Evolutionary conservation across 495 filamentous ascomycete species (phyloP).

Genomic region (Podospora comata): DNA sequence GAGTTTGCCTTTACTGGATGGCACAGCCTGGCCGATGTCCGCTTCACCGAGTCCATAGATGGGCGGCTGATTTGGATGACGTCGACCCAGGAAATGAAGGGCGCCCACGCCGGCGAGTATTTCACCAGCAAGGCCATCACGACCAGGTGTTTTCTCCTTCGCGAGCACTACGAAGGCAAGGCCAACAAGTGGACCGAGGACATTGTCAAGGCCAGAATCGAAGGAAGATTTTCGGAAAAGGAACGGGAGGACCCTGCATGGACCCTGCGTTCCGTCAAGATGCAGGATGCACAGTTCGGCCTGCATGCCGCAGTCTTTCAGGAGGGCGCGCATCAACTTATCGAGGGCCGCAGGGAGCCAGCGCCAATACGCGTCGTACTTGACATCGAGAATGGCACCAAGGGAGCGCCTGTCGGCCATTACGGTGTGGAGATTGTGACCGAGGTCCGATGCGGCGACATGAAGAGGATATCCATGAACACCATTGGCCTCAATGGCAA

Average conservation of each 20-base stretch:
- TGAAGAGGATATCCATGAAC: constrained; percentile 51
- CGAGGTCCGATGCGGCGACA: constrained; percentile 45
- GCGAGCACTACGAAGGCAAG: constrained; percentile 75
- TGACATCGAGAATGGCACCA: constrained; percentile 57
- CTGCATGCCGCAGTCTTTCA: constrained; percentile 77
- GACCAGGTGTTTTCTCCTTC: constrained; percentile 61
- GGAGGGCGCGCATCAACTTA: constrained; percentile 51
- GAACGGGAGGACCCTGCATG: constrained; percentile 78
- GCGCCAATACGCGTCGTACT: constrained; percentile 60
- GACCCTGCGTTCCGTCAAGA: constrained; percentile 66
- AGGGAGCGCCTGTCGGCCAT: constrained; percentile 59
- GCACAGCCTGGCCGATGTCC: constrained; percentile 64
- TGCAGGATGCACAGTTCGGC: constrained; percentile 57
- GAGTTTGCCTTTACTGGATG: constrained; percentile 75
- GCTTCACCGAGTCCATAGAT: constrained; percentile 72
- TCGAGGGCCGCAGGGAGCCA: constrained; percentile 55
- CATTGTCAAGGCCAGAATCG: constrained; percentile 77
- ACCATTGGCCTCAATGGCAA: constrained; percentile 60
- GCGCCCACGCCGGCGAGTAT: constrained; percentile 43
- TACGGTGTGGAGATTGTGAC: constrained; percentile 65
- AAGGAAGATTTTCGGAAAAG: constrained; percentile 72
- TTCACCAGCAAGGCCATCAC: constrained; percentile 50
- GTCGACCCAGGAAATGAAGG: constrained; percentile 55
- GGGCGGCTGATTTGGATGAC: constrained; percentile 71
- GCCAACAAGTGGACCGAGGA: constrained; percentile 79